Evolutionary conservation across 202 grass and related monocot genomes (phyloP).

Genomic region (Setaria italica): DNA sequence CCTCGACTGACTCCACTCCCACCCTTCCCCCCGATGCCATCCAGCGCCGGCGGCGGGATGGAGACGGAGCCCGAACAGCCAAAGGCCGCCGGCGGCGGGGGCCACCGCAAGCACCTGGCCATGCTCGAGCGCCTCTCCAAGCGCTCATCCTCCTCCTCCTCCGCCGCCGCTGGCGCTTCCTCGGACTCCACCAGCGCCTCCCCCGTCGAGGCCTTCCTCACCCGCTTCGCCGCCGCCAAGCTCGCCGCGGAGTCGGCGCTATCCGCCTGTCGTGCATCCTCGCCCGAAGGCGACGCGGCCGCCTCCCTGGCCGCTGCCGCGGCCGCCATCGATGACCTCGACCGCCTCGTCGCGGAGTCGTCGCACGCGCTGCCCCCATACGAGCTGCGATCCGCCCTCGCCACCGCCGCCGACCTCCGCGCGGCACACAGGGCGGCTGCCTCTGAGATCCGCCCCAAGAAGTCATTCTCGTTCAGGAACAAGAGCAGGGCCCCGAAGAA

Average conservation of each 20-base stretch:
- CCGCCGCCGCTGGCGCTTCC: background rate
- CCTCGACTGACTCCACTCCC: background rate
- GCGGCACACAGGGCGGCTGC: slow-evolving; percentile 50
- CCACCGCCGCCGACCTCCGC: slow-evolving; percentile 62
- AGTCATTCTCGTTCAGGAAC: slow-evolving; percentile 83
- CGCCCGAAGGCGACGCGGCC: background rate
- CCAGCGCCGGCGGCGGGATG: slow-evolving; percentile 14
- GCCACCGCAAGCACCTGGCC: slow-evolving; percentile 63
- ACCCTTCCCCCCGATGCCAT: background rate
- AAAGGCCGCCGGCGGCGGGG: slow-evolving; percentile 3
- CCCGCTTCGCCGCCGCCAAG: slow-evolving; percentile 58
- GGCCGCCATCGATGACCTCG: slow-evolving; percentile 57
- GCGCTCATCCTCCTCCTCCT: slow-evolving; percentile 38
- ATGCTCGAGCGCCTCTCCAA: slow-evolving; percentile 77
- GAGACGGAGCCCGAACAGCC: slow-evolving; percentile 21
- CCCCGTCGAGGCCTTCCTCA: slow-evolving; percentile 55
- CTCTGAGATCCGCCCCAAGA: slow-evolving; percentile 57
- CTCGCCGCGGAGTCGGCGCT: slow-evolving; percentile 65
- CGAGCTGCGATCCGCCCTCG: slow-evolving; percentile 75
- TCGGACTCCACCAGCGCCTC: slow-evolving; percentile 32
- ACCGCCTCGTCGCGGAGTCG: slow-evolving; percentile 69
- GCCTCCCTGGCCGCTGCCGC: slow-evolving; percentile 51
- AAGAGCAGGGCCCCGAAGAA: slow-evolving; percentile 65
- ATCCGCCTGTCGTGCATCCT: slow-evolving; percentile 37
- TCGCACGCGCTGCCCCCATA: slow-evolving; percentile 74